A percentile compares a stretch with the other conserved stretches of the same genome.
These are phyloP conservation scores for Serendipita sp. DNA, from an alignment of 768 basidiomycete genomes.

Conservation along the genomic window DNA sequence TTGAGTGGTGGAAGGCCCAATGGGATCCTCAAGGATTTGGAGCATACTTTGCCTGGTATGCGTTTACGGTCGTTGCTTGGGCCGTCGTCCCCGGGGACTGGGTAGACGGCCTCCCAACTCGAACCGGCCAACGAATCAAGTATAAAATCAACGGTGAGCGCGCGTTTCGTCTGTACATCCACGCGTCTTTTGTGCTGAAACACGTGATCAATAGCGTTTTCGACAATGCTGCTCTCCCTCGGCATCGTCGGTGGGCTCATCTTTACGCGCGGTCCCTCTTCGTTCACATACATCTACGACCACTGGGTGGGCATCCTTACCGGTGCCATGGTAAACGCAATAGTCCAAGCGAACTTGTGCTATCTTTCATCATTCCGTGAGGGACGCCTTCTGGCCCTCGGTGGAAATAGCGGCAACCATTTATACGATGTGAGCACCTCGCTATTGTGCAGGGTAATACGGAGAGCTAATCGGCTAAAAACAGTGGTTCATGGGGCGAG, in stretches of 20 bases:
- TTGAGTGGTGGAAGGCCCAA: slow-evolving; percentile 51
- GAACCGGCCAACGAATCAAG: slow-evolving; percentile 57
- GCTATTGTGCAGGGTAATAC: not conserved
- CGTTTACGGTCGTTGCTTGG: slow-evolving; percentile 76
- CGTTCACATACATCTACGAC: slow-evolving; percentile 82
- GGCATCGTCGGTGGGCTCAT: slow-evolving; percentile 58
- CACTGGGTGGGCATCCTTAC: slow-evolving; percentile 84
- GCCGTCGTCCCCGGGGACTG: slow-evolving; percentile 54
- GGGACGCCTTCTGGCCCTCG: slow-evolving; percentile 66
- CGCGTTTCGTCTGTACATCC: not conserved
- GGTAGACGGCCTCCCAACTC: slow-evolving; percentile 51
- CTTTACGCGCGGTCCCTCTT: slow-evolving; percentile 53
- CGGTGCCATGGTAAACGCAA: slow-evolving; percentile 62
- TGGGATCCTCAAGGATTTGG: slow-evolving; percentile 70
- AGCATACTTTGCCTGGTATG: slow-evolving; percentile 80
- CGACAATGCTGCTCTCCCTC: slow-evolving; percentile 68
- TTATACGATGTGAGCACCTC: slow-evolving; percentile 69
- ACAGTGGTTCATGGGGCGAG: slow-evolving; percentile 88
- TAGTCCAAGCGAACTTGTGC: slow-evolving; percentile 54
- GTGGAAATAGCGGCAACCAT: slow-evolving; percentile 77
- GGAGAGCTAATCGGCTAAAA: not conserved
- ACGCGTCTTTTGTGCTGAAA: not conserved
- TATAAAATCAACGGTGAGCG: slow-evolving; percentile 90
- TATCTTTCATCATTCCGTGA: slow-evolving; percentile 55
- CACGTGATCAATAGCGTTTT: slow-evolving; percentile 42